Base-by-base conservation (phyloP, 2,329 filamentous ascomycete genomes). In the Blumeria hordei region DNA sequence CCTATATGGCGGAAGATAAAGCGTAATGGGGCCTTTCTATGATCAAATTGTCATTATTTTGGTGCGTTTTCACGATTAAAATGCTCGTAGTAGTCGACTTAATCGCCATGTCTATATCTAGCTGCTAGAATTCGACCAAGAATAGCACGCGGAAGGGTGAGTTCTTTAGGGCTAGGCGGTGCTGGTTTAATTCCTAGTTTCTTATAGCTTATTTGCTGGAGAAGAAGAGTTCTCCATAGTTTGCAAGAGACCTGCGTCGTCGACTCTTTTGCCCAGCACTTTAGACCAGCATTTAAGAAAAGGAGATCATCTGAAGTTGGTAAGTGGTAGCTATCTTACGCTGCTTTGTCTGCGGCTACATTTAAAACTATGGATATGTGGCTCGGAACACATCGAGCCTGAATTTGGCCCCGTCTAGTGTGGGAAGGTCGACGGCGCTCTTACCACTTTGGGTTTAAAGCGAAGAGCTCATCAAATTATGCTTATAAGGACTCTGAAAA, bases 381-480 rank as follows among this genome's bases (percentile, higher is more conserved):
- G 21, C 21, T 28, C 21, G 33, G 80, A 75, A 55, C 77, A 73
- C 81, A 85, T 85, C 18, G n/a, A 18, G 12, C 10, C 7, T 8
- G 44, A 3, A 11, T 47, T 47, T 47, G 10, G 6, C 21, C 1
- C 9, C n/a, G 16, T 18, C 16, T 16, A 28, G 21, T 28, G 21
- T 28, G 21, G 21, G 21, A 2, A 28, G 4, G 21, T 4, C 21
- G 4, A 28, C 2, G 4, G 21, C 21, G 21, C 4, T 28, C 21
- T 28, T 28, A 4, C 21, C 21, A 28, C 21, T 28, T 28, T 2
- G 21, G 21, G 2, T 2, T 28, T 28, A 28, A 28, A 4, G 21
- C 4, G 21, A 28, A 4, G 21, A 28, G 4, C 21, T 28, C 4
- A 28, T 28, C 21, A 28, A 28, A 28, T 28, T 28, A 4, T 4